phyloP scores from a whole-genome alignment of 495 filamentous ascomycete species.

The Tetracladium setigerum region DNA sequence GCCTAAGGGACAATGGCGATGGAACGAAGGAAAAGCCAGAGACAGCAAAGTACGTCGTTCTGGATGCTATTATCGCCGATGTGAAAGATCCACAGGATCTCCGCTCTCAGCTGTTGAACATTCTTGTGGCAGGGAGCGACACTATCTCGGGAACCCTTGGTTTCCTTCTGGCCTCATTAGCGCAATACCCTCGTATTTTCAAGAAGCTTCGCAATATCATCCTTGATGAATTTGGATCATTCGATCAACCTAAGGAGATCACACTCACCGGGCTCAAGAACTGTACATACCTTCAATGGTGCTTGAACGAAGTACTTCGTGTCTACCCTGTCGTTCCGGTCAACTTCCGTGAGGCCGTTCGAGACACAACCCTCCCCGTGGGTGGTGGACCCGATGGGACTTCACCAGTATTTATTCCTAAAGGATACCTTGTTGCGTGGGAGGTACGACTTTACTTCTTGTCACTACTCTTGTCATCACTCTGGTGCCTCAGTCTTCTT shows the following conservation, averaged over 20 bases:
- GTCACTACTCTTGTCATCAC: conserved; percentile 19
- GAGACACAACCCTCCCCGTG: conserved; percentile 40
- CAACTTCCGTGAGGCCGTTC: conserved; percentile 30
- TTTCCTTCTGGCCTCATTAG: conserved; percentile 30
- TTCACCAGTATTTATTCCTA: conserved; percentile 36
- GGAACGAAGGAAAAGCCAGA: conserved; percentile 9
- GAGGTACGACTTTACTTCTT: conserved; percentile 22
- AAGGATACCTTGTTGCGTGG: conserved; percentile 29
- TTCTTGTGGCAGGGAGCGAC: conserved; percentile 48
- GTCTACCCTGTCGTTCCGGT: conserved; percentile 45
- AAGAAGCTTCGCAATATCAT: conserved; percentile 32
- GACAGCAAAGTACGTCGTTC: conserved; percentile 37
- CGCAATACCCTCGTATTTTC: conserved; percentile 41
- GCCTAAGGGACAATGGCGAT: conserved; percentile 17
- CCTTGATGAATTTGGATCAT: conserved; percentile 21
- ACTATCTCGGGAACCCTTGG: conserved; percentile 48
- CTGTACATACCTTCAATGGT: conserved; percentile 15
- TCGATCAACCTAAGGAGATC: conserved; percentile 17
- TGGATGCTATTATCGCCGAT: conserved; percentile 38
- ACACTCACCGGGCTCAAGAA: conserved; percentile 24
- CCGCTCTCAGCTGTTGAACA: conserved; percentile 40
- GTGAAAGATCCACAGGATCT: conserved; percentile 26
- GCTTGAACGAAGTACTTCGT: conserved; percentile 13
- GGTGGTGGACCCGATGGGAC: conserved; percentile 44
- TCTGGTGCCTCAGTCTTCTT: conserved; percentile 19